Base-by-base conservation (phyloP, 441 rosid genomes). In the Eruca vesicaria region DNA sequence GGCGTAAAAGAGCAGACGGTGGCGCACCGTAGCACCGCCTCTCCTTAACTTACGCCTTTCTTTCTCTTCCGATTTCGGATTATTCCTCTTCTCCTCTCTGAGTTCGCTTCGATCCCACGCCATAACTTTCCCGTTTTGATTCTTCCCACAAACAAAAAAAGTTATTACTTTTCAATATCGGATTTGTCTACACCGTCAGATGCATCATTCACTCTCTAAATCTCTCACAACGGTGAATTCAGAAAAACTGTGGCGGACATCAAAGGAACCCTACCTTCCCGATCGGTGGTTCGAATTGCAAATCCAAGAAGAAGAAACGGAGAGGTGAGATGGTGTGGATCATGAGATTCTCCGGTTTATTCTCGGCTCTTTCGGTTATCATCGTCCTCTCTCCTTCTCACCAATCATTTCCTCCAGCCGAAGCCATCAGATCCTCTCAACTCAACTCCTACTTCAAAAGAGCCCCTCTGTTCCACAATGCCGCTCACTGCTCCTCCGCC, bases 341-440 rank as follows among this genome's bases (percentile, higher is more conserved):
- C 62, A 77, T 86, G 88, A 66, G 91, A 36, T 86, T 88, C 45
- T 92, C 92, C 15, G 88, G 97, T 45, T 86, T 87, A 56, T 83
- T 90, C 87, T 89, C 94, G 35, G 96, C 85, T 19, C 89, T 87
- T 6, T 74, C 89, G 86, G 81, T 82, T 9, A 80, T 87, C 85
- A 83, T 90, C 63, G 83, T 90, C 23, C 84, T 92, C 29, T 92
- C 96, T 1, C 96, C 94, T 21, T 90, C 94, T 9, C 82, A 89
- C 28, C 94, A 89, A 63, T 89, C 97, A 0, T 86, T 89, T 32
- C 90, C 97, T 12, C 97, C 97, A 0, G 97, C 97, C 0, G 97
- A 87, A 72, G 97, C 97, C 32, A 90, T 86, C 75, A 88, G 87
- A 73, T 90, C 97, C 57, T 85, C 87, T 9, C 84, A 82, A 48